phyloP scores from a whole-genome alignment of 805 yeast genomes.

The Wickerhamomyces kurtzmanii region DNA sequence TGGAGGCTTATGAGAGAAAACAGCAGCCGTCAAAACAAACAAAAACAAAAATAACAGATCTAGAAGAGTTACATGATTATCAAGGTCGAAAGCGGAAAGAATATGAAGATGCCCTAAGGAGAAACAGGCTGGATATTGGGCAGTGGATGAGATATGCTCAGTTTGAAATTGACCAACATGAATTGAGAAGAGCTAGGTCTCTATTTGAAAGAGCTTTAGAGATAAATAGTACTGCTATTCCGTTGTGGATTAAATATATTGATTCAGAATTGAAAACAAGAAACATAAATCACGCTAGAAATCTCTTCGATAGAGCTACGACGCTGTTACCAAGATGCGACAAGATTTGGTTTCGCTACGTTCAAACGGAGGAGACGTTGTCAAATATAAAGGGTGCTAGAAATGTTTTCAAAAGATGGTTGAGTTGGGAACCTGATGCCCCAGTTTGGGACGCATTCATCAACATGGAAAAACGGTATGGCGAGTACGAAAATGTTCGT shows the following conservation, averaged over 20 bases:
- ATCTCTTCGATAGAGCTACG: constrained; percentile 71
- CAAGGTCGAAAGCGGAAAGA: constrained; percentile 74
- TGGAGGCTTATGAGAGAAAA: constrained; percentile 47
- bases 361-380: constrained; percentile 72
- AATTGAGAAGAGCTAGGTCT: constrained; percentile 72
- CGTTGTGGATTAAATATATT: constrained; percentile 79
- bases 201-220: constrained; percentile 81
- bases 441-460: constrained; percentile 71
- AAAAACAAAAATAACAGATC: constrained; percentile 48
- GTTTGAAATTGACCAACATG: constrained; percentile 78
- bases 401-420: constrained; percentile 69
- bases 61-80: constrained; percentile 69
- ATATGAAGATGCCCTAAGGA: constrained; percentile 77
- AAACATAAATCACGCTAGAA: constrained; percentile 83
- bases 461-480: constrained; percentile 62
- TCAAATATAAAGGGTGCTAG: constrained; percentile 55
- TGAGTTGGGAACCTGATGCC: constrained; percentile 59
- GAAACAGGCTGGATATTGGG: constrained; percentile 71
- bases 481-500: constrained; percentile 47
- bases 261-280: constrained; percentile 65
- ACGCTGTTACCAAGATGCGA: constrained; percentile 67
- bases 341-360: constrained; percentile 80
- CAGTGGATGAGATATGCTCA: constrained; percentile 92
- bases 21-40: constrained; percentile 28
- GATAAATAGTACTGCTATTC: constrained; percentile 65